Evolutionary conservation across 2,329 filamentous ascomycete species (phyloP), one percentile per base, ranked within the genome.

Genomic region (Sphaerulina vaccinii): DNA sequence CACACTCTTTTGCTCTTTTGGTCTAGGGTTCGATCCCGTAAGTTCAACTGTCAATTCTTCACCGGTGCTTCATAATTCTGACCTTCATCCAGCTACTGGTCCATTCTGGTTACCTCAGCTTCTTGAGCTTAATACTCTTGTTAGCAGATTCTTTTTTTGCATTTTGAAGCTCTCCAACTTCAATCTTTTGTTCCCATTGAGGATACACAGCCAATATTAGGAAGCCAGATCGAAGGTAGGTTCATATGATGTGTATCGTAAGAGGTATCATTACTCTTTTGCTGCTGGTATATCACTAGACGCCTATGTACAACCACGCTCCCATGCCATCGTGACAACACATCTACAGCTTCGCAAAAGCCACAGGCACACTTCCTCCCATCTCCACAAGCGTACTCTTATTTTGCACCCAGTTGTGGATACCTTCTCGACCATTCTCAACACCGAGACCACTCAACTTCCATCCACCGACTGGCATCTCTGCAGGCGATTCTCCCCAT

Each of bases 401-500:
- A 62, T 91, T 93, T 72, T 83, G 78, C 46, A 90, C 80, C 85
- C 90, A 96, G 3, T 87, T 86, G 70, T 87, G 85, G 48, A 96
- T 78, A 0, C 90, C 90, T 63, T 80, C 82, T 52, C 83, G 77
- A 3, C 90, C 90, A 69, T 96, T 96, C 77, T 95, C 90, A 1
- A 95, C 84, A 0, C 90, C 90, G 8, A 95, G 73, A 27, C 90
- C 90, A 67, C 89, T 95, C 78, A 87, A 80, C 76, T 95, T 95
- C 90, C 90, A 95, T 0, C 90, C 90, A 8, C 90, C 90, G 0
- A 95, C 90, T 2, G 87, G 86, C 90, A 95, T 95, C 75, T 95
- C 90, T 0, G 90, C 88, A 0, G 90, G 90, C 42, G 81, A 86
- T 74, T 95, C 90, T n/a, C 90, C 90, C 90, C 90, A 95, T 0